A percentile compares a stretch with the other conserved stretches of the same genome.
Conservation (phyloP, 805 yeast genomes). For the Blastobotrys mokoenaii region DNA sequence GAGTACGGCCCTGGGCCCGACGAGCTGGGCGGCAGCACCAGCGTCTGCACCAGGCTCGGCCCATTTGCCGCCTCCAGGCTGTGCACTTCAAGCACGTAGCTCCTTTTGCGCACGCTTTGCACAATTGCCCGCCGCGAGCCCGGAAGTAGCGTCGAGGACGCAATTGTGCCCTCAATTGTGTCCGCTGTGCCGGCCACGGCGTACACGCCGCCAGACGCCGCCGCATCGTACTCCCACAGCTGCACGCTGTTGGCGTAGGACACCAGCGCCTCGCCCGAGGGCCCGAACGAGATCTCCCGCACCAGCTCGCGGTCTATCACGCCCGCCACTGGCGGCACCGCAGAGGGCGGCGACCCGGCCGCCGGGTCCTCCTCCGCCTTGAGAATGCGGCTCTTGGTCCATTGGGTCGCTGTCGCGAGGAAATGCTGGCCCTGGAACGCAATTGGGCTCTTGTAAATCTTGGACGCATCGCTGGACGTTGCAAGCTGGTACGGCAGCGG, state of each 20-base stretch:
- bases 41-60: conserved; percentile 3
- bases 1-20: conserved; percentile 13
- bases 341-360: not conserved
- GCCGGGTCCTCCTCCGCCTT: not conserved
- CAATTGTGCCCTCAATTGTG: conserved; percentile 11
- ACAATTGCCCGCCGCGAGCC: not conserved
- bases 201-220: conserved; percentile 2
- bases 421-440: conserved; percentile 12
- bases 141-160: conserved; percentile 5
- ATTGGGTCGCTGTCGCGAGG: conserved; percentile 15
- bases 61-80: not conserved
- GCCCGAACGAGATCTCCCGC: conserved; percentile 5
- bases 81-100: not conserved
- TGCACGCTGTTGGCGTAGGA: conserved; percentile 10
- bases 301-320: not conserved
- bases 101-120: not conserved
- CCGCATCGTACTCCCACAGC: conserved; percentile 11
- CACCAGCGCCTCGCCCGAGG: conserved; percentile 7
- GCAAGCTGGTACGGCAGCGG: not conserved
- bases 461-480: conserved; percentile 7
- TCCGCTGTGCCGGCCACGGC: conserved; percentile 10
- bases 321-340: not conserved
- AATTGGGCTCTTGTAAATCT: conserved; percentile 11
- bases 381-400: conserved; percentile 17
- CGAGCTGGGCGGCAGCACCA: conserved; percentile 15